Evolutionary conservation across 371 early-diverging fungal species (phyloP), one percentile per base, ranked within the genome.

Genomic region (Lichtheimia ornata): DNA sequence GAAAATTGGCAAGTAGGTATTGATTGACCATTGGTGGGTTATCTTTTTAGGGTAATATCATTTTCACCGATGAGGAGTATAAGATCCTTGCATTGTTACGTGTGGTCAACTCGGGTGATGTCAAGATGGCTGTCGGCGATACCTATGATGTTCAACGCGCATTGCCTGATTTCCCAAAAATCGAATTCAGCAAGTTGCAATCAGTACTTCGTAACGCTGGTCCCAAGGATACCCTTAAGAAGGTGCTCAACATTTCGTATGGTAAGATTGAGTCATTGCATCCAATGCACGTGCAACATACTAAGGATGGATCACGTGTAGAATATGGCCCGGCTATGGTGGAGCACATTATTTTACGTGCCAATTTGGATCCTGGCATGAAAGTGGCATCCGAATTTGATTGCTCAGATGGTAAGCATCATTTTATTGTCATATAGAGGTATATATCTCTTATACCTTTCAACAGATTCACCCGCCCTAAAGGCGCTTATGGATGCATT

Each of bases 1-100:
- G 12, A 1, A 28, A 13, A 9, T 4, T 6, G 2, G 0, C 45
- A 30, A 42, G 50, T 17, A 18, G 12, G 27, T 14, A 13, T 28
- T 17, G 18, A 13, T 28, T 17, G 18, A 6, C n/a, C 4, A 54
- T 22, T 22, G 22, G 9, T 9, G n/a, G n/a, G n/a, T n/a, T n/a
- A n/a, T 35, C n/a, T 18, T 25, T 44, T 1, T 71, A 89, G 82
- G 99, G 99, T 5, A 99, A 99, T 77, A 85, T 99, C 57, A 94
- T 99, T 56, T 73, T 99, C 66, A 95, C 97, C 4, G 96, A 97
- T 84, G 84, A 88, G 45, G 84, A 93, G 41, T 94, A 90, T 73
- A 82, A 74, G 18, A 97, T 97, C 47, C 53, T 98, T 56, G 79
- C 94, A 0, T 72, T 97, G 53, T 67, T 97, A 53, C 91, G 98